phyloP scores from a whole-genome alignment of 306 rosid genomes.

The Trichosanthes cucumerina region DNA sequence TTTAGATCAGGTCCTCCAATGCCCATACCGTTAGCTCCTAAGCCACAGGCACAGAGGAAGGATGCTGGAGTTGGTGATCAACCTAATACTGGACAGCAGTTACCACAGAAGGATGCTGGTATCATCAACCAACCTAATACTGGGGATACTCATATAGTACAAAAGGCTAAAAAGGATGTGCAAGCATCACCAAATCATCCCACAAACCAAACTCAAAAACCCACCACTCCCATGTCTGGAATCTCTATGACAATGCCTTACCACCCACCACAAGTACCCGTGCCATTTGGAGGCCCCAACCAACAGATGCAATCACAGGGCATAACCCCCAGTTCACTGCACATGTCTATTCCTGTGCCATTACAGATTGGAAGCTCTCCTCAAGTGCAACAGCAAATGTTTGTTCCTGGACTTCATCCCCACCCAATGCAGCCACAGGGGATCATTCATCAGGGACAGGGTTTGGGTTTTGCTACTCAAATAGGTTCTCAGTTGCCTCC shows the following conservation, averaged over 20 bases:
- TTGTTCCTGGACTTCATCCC: slow-evolving; percentile 56
- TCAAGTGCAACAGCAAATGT: slow-evolving; percentile 69
- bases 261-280: slow-evolving; percentile 56
- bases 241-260: slow-evolving; percentile 52
- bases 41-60: slow-evolving; percentile 59
- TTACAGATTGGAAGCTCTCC: slow-evolving; percentile 55
- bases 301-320: slow-evolving; percentile 79
- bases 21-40: slow-evolving; percentile 61
- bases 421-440: slow-evolving; percentile 75
- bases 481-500: slow-evolving; percentile 61
- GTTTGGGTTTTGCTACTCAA: slow-evolving; percentile 46
- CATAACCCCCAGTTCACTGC: slow-evolving; percentile 56
- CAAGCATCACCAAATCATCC: slow-evolving; percentile 34
- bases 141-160: slow-evolving; percentile 31
- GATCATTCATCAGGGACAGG: slow-evolving; percentile 59
- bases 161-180: slow-evolving; percentile 45
- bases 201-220: slow-evolving; percentile 53
- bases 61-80: slow-evolving; percentile 42
- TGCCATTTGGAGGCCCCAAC: slow-evolving; percentile 69
- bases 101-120: slow-evolving; percentile 30
- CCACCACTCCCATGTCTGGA: slow-evolving; percentile 47
- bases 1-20: slow-evolving; percentile 35
- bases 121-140: slow-evolving; percentile 33
- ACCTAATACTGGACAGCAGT: slow-evolving; percentile 21
- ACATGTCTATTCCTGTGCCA: slow-evolving; percentile 39